phyloP scores from a whole-genome alignment of 192 early-diverging fungal genomes.

The Coemansia furcata region DNA sequence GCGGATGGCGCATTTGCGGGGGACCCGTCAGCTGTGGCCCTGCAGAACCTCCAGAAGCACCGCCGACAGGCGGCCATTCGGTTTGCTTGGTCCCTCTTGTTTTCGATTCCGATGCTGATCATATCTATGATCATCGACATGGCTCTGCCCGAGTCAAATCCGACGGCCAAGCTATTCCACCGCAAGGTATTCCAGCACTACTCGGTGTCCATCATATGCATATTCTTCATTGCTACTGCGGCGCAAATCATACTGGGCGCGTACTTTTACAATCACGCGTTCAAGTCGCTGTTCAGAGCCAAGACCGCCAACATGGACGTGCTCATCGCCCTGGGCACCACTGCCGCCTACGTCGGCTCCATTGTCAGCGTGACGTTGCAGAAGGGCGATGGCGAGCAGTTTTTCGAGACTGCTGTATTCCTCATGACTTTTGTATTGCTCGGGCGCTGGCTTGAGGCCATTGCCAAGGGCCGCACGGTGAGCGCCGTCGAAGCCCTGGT shows the following conservation, averaged over 20 bases:
- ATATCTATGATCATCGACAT: conserved; percentile 60
- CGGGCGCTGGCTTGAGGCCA: conserved; percentile 88
- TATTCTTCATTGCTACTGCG: conserved; percentile 74
- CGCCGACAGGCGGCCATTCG: conserved; percentile 65
- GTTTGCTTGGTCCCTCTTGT: conserved; percentile 62
- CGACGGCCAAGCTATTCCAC: conserved; percentile 33
- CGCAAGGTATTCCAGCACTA: conserved; percentile 43
- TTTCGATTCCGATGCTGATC: conserved; percentile 77
- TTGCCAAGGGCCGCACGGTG: conserved; percentile 86
- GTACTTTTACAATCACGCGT: conserved; percentile 78
- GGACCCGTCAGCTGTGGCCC: conserved; percentile 69
- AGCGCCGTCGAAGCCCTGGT: conserved; percentile 76
- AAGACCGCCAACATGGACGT: conserved; percentile 94
- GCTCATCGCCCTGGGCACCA: conserved; percentile 82
- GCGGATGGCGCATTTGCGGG: conserved; percentile 45
- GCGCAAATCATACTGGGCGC: conserved; percentile 86
- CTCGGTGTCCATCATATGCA: conserved; percentile 49
- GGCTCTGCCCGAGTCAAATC: conserved; percentile 36
- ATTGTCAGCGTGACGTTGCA: conserved; percentile 59
- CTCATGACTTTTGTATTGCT: conserved; percentile 90
- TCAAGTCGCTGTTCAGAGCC: conserved; percentile 71
- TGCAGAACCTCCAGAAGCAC: conserved; percentile 70
- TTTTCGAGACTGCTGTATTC: conserved; percentile 92
- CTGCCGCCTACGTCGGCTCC: conserved; percentile 79
- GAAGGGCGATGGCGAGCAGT: conserved; percentile 65